phyloP scores from a whole-genome alignment of 176 grass and related monocot species.

The Themeda triandra region DNA sequence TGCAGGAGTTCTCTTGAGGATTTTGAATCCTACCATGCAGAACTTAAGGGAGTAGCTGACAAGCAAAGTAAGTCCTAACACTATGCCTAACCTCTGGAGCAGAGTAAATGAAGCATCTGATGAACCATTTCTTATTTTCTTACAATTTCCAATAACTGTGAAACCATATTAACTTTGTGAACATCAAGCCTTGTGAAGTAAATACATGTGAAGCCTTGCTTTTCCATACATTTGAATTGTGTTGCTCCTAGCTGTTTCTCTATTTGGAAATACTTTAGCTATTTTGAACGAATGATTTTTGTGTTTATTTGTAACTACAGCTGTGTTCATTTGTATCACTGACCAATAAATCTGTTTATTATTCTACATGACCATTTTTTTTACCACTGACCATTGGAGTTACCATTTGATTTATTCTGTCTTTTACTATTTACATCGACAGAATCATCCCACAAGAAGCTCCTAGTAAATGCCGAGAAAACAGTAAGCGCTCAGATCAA shows the following conservation, averaged over 20 bases:
- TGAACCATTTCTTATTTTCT: neutral
- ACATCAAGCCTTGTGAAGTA: neutral
- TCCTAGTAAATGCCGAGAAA: conserved; percentile 65
- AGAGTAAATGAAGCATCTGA: neutral
- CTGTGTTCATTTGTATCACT: neutral
- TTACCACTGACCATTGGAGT: neutral
- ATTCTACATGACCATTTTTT: neutral
- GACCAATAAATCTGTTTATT: neutral
- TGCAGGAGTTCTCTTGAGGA: conserved; percentile 68
- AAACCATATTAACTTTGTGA: neutral
- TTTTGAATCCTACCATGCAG: conserved; percentile 68
- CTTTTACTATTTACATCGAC: conserved; percentile 5
- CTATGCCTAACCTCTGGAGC: neutral
- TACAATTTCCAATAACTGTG: neutral
- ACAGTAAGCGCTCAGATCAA: conserved; percentile 54
- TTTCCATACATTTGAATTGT: neutral
- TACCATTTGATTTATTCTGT: conserved; percentile 23
- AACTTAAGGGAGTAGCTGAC: conserved; percentile 61
- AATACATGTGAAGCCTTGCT: neutral
- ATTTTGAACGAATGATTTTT: conserved; percentile 4
- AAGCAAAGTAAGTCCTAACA: neutral
- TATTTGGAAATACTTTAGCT: neutral
- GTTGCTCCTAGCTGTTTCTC: neutral
- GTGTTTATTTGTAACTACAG: neutral
- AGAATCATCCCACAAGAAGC: conserved; percentile 77